Evolutionary conservation across 441 rosid species (phyloP).

Genomic region (Adansonia gregorii): DNA sequence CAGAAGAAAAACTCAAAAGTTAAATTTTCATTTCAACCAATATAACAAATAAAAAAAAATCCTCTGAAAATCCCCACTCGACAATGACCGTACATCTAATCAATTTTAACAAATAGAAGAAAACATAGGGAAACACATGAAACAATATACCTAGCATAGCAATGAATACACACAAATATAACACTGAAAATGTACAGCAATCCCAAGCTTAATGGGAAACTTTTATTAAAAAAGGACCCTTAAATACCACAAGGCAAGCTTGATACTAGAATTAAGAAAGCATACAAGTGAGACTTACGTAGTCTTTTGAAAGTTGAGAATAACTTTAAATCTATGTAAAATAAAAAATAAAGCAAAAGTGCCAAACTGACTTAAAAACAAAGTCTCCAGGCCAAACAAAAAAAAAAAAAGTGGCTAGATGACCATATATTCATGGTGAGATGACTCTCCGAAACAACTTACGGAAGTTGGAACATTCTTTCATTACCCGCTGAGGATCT

Average conservation of each 20-base stretch:
- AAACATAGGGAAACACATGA: background rate
- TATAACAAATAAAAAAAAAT: background rate
- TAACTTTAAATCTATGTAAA: background rate
- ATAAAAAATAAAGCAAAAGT: background rate
- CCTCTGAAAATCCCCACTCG: background rate
- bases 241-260: background rate
- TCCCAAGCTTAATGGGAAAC: slow-evolving; percentile 1
- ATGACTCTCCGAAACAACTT: background rate
- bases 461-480: background rate
- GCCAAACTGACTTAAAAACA: background rate
- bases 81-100: background rate
- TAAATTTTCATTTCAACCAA: slow-evolving; percentile 4
- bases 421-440: background rate
- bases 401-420: slow-evolving; percentile 2
- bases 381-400: background rate
- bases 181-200: background rate
- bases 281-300: background rate
- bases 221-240: background rate
- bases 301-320: background rate
- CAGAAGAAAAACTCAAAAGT: background rate
- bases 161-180: background rate
- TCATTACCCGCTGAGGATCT: background rate
- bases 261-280: background rate
- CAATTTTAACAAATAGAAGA: background rate
- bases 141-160: background rate